Conservation (phyloP, 805 yeast genomes). For the Candida easanensis region DNA sequence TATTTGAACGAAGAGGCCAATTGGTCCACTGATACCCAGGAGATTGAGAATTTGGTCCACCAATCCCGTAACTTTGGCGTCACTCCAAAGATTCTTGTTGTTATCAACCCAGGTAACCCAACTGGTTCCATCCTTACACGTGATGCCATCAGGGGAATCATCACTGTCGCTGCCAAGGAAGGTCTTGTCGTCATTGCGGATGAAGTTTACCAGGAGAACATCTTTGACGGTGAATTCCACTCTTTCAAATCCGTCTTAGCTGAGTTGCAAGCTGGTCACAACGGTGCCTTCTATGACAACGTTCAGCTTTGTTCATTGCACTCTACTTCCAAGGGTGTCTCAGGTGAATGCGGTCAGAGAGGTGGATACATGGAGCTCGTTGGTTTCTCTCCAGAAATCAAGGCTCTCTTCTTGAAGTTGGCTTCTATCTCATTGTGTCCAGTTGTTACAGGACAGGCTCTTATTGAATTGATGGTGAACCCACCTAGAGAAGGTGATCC, state of each 20-base stretch:
- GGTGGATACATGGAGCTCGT: slow-evolving; percentile 97
- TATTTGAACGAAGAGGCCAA: slow-evolving; percentile 73
- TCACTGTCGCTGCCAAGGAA: slow-evolving; percentile 78
- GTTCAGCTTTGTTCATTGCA: slow-evolving; percentile 92
- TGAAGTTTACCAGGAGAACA: slow-evolving; percentile 95
- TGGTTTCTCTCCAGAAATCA: slow-evolving; percentile 72
- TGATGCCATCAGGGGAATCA: slow-evolving; percentile 65
- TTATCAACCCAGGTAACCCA: slow-evolving; percentile 98
- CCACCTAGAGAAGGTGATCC: slow-evolving; percentile 83
- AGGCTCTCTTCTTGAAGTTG: slow-evolving; percentile 72
- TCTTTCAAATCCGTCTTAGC: slow-evolving; percentile 81
- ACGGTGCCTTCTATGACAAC: slow-evolving; percentile 52
- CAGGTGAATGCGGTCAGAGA: slow-evolving; percentile 99
- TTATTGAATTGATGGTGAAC: slow-evolving; percentile 88
- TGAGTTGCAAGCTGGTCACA: slow-evolving; percentile 49
- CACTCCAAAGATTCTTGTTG: slow-evolving; percentile 75
- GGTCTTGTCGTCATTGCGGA: slow-evolving; percentile 91
- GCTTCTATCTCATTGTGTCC: slow-evolving; percentile 93
- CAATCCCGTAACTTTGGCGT: slow-evolving; percentile 51
- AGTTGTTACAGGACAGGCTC: slow-evolving; percentile 91
- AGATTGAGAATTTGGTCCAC: slow-evolving; percentile 53
- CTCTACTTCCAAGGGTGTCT: slow-evolving; percentile 96
- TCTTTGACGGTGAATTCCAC: slow-evolving; percentile 76
- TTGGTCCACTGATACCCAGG: slow-evolving; percentile 80
- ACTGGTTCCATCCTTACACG: slow-evolving; percentile 81